These are phyloP conservation scores for Allium sativum DNA, from an alignment of 106 monocot genomes.

Conservation along the genomic window DNA sequence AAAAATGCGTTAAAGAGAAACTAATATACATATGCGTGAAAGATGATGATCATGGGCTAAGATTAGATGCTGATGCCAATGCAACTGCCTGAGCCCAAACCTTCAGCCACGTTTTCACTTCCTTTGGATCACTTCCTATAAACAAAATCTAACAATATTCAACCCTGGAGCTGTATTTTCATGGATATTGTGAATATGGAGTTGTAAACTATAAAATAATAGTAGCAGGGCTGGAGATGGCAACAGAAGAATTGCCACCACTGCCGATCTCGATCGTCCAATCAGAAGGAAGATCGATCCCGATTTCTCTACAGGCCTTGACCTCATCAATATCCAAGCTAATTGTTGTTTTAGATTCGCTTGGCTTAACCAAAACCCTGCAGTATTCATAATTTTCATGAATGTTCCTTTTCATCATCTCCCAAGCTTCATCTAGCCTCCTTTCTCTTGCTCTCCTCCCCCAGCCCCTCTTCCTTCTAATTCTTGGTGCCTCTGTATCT, in stretches of 20 bases:
- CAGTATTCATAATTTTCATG: background rate
- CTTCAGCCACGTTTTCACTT: constrained; percentile 11
- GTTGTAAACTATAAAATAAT: too few species aligned
- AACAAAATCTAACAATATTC: too few species aligned
- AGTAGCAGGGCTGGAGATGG: background rate
- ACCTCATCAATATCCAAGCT: constrained; percentile 33
- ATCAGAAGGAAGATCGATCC: constrained; percentile 25
- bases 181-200: too few species aligned
- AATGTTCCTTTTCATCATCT: background rate
- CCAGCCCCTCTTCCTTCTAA: background rate
- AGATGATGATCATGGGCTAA: background rate
- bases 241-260: constrained; percentile 5
- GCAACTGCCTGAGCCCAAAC: background rate
- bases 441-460: constrained; percentile 3
- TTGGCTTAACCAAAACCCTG: constrained; percentile 14
- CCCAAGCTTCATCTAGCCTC: background rate
- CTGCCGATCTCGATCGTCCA: constrained; percentile 14
- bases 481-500: background rate
- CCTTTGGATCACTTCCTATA: constrained; percentile 6
- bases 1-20: too few species aligned
- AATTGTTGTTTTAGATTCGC: constrained; percentile 1
- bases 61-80: background rate
- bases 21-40: too few species aligned
- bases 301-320: constrained; percentile 27
- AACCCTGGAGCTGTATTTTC: too few species aligned